A percentile compares a stretch with the other conserved stretches of the same genome.
Evolutionary conservation across 495 filamentous ascomycete species (phyloP).

Genomic region (Evernia prunastri): DNA sequence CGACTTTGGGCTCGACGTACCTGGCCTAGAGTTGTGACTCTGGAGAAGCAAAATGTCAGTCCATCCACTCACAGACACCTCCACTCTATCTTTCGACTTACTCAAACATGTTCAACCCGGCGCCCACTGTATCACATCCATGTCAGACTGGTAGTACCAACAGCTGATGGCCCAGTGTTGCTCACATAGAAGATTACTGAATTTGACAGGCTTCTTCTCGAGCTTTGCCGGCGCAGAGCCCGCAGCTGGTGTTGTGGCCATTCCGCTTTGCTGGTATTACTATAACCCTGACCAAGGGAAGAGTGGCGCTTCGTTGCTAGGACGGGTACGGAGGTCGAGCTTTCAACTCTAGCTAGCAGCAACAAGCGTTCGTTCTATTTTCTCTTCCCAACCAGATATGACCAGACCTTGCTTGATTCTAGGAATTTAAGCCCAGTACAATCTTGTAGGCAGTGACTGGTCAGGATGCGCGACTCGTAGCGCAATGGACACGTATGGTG

Average conservation of each 20-base stretch:
- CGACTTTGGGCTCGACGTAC: slow-evolving; percentile 33
- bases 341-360: background rate
- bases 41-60: slow-evolving; percentile 28
- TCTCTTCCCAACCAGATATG: background rate
- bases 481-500: background rate
- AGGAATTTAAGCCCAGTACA: background rate
- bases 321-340: background rate
- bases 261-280: slow-evolving; percentile 43
- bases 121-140: slow-evolving; percentile 56
- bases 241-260: slow-evolving; percentile 49
- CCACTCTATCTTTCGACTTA: slow-evolving; percentile 39
- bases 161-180: slow-evolving; percentile 14
- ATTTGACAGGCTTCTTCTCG: slow-evolving; percentile 99
- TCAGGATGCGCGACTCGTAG: background rate
- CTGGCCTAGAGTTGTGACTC: slow-evolving; percentile 83
- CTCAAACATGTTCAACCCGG: slow-evolving; percentile 97
- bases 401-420: background rate
- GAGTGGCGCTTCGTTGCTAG: slow-evolving; percentile 71
- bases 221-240: slow-evolving; percentile 53
- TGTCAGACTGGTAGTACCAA: slow-evolving; percentile 16
- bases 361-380: background rate
- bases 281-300: slow-evolving; percentile 91
- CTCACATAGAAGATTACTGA: slow-evolving; percentile 88
- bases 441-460: background rate
- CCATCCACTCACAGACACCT: slow-evolving; percentile 15